These are phyloP conservation scores for Acacia confusa DNA, from an alignment of 306 rosid genomes.

Conservation along the genomic window DNA sequence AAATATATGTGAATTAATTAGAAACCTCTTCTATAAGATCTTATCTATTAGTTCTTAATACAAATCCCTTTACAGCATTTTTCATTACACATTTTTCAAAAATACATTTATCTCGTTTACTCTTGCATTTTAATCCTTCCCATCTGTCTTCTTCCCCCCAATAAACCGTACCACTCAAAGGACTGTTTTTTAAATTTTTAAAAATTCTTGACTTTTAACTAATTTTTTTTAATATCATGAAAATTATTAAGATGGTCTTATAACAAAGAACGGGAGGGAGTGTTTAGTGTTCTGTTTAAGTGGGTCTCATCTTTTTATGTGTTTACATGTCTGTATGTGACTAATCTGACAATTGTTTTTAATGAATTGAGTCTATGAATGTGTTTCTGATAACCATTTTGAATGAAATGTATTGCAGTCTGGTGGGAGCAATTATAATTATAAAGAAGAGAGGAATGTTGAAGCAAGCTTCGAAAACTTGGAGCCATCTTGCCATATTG, in stretches of 20 bases:
- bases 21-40: no score
- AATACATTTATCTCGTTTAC: neutral
- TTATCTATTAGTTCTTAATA: neutral
- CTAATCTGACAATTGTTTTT: neutral
- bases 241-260: neutral
- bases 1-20: no score
- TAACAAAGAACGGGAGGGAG: neutral
- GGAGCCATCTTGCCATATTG: conserved; percentile 21
- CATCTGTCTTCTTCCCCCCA: neutral
- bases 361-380: neutral
- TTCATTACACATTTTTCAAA: neutral
- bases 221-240: neutral
- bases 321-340: neutral
- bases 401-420: conserved; percentile 27
- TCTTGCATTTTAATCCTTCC: neutral
- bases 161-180: neutral
- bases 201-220: neutral
- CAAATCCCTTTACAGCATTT: neutral
- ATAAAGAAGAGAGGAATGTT: conserved; percentile 33
- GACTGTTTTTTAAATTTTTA: neutral
- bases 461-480: neutral
- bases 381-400: neutral
- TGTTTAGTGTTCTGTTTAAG: neutral
- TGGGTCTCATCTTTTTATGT: neutral
- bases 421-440: conserved; percentile 53